These are phyloP conservation scores for Saccharomycopsis schoenii DNA, from an alignment of 805 yeast species.

Conservation along the genomic window DNA sequence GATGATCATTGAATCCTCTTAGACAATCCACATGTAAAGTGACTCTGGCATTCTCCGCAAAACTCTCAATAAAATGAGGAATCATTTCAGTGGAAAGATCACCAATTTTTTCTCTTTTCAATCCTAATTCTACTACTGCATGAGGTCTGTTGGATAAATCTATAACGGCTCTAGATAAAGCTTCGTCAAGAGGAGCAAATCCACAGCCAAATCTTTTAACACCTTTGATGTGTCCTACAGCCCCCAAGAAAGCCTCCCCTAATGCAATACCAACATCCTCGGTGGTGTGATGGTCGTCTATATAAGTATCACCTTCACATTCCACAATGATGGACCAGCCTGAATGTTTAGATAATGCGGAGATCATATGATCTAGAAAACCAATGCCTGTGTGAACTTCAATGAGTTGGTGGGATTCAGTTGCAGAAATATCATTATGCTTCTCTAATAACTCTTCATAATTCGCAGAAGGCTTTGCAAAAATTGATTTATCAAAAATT, in stretches of 20 bases:
- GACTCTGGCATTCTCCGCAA: conserved; percentile 84
- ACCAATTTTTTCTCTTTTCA: conserved; percentile 88
- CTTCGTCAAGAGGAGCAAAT: conserved; percentile 95
- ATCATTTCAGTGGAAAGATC: conserved; percentile 92
- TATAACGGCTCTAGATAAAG: conserved; percentile 90
- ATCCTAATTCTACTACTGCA: conserved; percentile 82
- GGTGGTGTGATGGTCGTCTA: conserved; percentile 95
- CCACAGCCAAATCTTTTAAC: conserved; percentile 89
- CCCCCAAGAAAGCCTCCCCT: conserved; percentile 82
- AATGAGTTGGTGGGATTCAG: conserved; percentile 62
- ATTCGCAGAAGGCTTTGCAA: conserved; percentile 25
- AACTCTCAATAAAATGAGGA: conserved; percentile 92
- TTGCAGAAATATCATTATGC: conserved; percentile 52
- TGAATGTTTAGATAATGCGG: conserved; percentile 91
- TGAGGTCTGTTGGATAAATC: conserved; percentile 90
- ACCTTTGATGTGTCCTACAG: conserved; percentile 82
- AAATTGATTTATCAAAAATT: conserved; percentile 49
- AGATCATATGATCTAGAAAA: conserved; percentile 93
- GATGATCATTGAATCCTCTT: conserved; percentile 93
- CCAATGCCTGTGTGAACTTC: conserved; percentile 88
- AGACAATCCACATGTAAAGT: conserved; percentile 92
- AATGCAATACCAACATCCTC: conserved; percentile 93
- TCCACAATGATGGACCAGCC: conserved; percentile 91
- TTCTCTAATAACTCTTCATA: conserved; percentile 22
- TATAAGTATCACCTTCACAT: conserved; percentile 89